A percentile compares a stretch with the other conserved stretches of the same genome.
These are phyloP conservation scores for Mortierella claussenii DNA, from an alignment of 192 early-diverging fungal genomes.

Conservation along the genomic window DNA sequence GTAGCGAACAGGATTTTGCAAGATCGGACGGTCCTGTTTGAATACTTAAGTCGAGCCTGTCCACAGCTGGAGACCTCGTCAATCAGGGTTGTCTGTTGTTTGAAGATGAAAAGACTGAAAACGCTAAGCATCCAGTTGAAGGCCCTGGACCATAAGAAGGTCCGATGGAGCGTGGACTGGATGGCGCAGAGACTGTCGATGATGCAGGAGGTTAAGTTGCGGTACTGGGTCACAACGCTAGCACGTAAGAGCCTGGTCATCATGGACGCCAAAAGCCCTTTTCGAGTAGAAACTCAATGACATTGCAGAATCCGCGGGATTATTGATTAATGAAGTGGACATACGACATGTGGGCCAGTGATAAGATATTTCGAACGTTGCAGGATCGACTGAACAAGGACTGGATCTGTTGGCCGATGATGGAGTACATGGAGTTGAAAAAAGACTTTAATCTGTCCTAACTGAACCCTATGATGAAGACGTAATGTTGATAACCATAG, in stretches of 20 bases:
- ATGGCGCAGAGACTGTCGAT: background rate
- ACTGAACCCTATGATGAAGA: too few species aligned
- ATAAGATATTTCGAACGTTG: background rate
- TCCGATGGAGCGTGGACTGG: background rate
- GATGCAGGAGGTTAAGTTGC: background rate
- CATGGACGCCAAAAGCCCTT: background rate
- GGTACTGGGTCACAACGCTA: background rate
- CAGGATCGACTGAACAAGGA: background rate
- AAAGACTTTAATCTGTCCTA: too few species aligned
- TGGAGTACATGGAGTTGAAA: background rate
- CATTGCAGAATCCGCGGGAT: background rate
- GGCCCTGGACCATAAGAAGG: too few species aligned
- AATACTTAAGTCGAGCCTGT: background rate
- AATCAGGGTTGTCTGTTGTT: background rate
- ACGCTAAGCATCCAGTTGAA: too few species aligned
- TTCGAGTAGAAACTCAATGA: background rate
- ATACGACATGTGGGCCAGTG: background rate
- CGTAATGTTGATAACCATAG: too few species aligned
- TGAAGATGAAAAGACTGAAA: too few species aligned
- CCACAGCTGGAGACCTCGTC: background rate
- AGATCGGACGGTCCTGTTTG: background rate
- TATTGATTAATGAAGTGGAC: background rate
- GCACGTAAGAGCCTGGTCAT: background rate
- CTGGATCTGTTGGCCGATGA: background rate
- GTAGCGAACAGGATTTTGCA: background rate